Evolutionary conservation across 2,329 filamentous ascomycete species (phyloP).

Genomic region (Colletotrichum abscissum): DNA sequence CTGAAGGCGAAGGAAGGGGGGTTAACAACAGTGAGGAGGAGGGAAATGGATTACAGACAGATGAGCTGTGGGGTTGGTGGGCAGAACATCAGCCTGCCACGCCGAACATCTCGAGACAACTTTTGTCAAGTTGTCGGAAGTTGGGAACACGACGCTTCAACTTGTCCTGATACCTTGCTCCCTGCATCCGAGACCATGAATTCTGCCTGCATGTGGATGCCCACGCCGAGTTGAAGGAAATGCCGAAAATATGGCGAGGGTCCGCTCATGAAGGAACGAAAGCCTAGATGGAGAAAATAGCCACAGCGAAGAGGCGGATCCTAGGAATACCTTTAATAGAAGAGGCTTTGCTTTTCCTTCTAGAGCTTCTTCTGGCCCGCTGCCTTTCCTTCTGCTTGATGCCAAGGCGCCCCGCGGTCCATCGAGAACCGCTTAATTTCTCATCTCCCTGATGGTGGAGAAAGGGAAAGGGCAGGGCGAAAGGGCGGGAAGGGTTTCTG

Average conservation of each 20-base stretch:
- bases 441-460: conserved; percentile 12
- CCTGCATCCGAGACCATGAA: neutral
- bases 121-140: neutral
- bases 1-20: neutral
- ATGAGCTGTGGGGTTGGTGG: neutral
- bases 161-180: neutral
- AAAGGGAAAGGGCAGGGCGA: neutral
- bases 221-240: neutral
- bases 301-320: neutral
- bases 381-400: neutral
- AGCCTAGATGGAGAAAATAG: neutral
- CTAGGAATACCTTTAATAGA: neutral
- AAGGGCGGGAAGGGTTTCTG: neutral
- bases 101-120: neutral
- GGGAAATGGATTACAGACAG: neutral
- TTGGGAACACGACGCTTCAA: neutral
- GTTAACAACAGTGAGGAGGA: neutral
- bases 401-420: neutral
- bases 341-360: neutral
- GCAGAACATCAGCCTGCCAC: neutral
- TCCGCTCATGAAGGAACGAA: neutral
- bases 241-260: neutral
- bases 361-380: neutral
- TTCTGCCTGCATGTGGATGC: neutral
- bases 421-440: neutral